Base-by-base conservation (phyloP, 768 basidiomycete species). In the Amanita muscaria region DNA sequence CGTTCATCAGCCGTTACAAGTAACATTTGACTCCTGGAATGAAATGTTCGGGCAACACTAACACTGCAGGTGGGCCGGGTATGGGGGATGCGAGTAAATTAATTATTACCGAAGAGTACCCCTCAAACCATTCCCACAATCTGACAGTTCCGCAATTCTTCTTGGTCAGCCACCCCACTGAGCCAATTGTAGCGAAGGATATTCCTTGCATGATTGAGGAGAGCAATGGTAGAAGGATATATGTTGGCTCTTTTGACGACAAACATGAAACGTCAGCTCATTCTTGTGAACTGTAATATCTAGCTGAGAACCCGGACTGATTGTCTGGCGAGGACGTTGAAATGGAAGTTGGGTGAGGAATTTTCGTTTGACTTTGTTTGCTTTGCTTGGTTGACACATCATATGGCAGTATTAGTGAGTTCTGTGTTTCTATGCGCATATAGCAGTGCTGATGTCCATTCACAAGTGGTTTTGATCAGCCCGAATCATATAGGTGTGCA, bases 71-170 rank as follows among this genome's bases (percentile, higher is more conserved):
- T n/a, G n/a, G n/a, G n/a, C n/a, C n/a, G n/a, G n/a, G n/a, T n/a
- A n/a, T n/a, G n/a, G n/a, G n/a, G n/a, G n/a, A n/a, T n/a, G n/a
- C n/a, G n/a, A n/a, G n/a, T n/a, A n/a, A n/a, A n/a, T n/a, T n/a
- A n/a, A n/a, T n/a, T n/a, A n/a, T n/a, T n/a, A n/a, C n/a, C n/a
- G n/a, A n/a, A n/a, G n/a, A n/a, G n/a, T n/a, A n/a, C 37, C 37
- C 21, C 19, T 39, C 16, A n/a, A 18, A 21, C 37, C n/a, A 19
- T 19, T 19, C 4, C 19, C 37, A n/a, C n/a, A n/a, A n/a, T n/a
- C n/a, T n/a, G n/a, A 39, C 37, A 22, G 22, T 39, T n/a, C 37
- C 37, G 21, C 12, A 39, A 22, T 39, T 39, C 37, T 39, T 39
- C n/a, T n/a, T 39, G 19, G 4, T 5, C 14, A 39, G 37, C 7